Conservation (phyloP, 2,329 filamentous ascomycete genomes). For the Ambrosiella xylebori region DNA sequence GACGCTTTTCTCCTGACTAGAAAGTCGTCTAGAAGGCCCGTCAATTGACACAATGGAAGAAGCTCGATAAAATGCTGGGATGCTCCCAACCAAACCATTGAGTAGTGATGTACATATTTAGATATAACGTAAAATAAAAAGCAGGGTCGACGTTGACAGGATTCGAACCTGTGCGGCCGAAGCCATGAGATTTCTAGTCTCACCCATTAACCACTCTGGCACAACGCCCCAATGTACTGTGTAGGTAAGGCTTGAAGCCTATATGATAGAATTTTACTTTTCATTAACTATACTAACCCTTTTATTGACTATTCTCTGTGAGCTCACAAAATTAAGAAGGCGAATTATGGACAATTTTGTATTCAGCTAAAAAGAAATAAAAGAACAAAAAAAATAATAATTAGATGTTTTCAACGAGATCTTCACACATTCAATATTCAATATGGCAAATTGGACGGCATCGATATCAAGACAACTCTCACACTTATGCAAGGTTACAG, state of each 20-base stretch:
- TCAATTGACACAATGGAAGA: neutral
- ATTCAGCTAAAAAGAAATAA: too few species aligned
- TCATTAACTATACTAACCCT: too few species aligned
- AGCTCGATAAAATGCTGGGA: neutral
- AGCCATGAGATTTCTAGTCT: conserved; percentile 13
- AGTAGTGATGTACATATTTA: neutral
- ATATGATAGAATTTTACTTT: too few species aligned
- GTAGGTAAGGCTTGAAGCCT: too few species aligned
- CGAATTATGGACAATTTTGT: too few species aligned
- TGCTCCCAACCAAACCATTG: neutral
- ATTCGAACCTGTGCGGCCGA: conserved; percentile 13
- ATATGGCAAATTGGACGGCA: neutral
- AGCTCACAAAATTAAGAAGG: too few species aligned
- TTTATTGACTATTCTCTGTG: too few species aligned
- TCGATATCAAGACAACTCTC: neutral
- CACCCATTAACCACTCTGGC: conserved; percentile 13
- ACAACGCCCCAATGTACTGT: neutral
- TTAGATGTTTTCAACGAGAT: neutral
- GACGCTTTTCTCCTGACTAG: conserved; percentile 1
- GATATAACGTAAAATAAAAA: neutral
- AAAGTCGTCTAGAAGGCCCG: neutral
- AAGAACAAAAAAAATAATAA: too few species aligned
- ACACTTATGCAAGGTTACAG: neutral
- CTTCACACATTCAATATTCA: neutral
- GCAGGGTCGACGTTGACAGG: conserved; percentile 9